Evolutionary conservation across 805 yeast species (phyloP), one percentile per base, ranked within the genome.

Genomic region (Spathaspora hagerdaliae): DNA sequence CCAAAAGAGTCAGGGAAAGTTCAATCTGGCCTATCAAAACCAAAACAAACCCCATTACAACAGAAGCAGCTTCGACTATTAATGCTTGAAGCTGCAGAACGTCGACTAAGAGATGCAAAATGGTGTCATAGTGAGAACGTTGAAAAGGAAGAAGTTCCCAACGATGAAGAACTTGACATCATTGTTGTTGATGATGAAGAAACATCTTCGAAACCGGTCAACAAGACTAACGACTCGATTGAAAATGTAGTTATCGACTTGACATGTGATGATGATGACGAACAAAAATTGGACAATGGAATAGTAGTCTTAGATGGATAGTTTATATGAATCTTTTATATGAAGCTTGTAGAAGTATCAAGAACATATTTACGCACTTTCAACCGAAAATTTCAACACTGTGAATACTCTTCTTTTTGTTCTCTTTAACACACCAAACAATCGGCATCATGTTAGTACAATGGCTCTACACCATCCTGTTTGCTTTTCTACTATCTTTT

Each of bases 21-120:
- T 10, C 41, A 32, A 29, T 38, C 47, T 10, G 19, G 19, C n/a
- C 35, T 47, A 7, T 33, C 19, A 6, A 46, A 44, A 36, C n/a
- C 42, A 6, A 12, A 27, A 8, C 15, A 44, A 31, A 45, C 46
- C 7, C 11, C 14, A n/a, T 7, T 12, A 27, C 29, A 36, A 10
- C 44, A 47, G 5, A 43, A 32, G 24, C 35, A 34, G 15, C 50
- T 77, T 41, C 65, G 81, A 33, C 76, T 71, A 6, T 59, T 78
- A 39, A 74, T 79, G 38, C 56, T 78, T 13, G 74, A 71, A 47
- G 94, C 95, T 1, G 83, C 88, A 0, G 83, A 83, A 48, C 63
- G 82, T 45, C 65, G 94, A 38, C 58, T 70, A 14, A 61, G 65
- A n/a, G 87, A 81, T 57, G 58, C 69, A 3, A 75, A 74, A 47